These are phyloP conservation scores for Neurospora pannonica DNA, from an alignment of 495 filamentous ascomycete genomes.

Conservation along the genomic window DNA sequence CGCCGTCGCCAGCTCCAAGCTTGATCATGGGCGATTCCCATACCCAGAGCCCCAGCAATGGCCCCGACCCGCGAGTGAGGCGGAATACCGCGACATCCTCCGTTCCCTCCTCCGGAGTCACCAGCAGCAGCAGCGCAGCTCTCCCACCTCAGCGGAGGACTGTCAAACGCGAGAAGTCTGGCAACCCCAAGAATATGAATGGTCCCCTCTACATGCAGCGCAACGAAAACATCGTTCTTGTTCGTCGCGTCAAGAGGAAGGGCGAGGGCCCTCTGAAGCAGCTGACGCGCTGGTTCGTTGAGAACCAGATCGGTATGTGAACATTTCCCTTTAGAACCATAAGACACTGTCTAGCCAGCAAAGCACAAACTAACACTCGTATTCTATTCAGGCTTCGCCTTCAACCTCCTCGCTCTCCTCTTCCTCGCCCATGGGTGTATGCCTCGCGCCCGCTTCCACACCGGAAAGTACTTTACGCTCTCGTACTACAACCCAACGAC, in stretches of 20 bases:
- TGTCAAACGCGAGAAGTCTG: constrained; percentile 20
- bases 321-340: neutral
- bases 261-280: constrained; percentile 33
- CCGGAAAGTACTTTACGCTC: constrained; percentile 74
- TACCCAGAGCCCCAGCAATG: neutral
- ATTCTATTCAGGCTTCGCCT: constrained; percentile 18
- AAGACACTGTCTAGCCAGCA: neutral
- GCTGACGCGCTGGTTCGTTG: constrained; percentile 39
- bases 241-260: constrained; percentile 37
- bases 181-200: constrained; percentile 31
- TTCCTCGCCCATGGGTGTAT: constrained; percentile 68
- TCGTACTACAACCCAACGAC: constrained; percentile 66
- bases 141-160: constrained; percentile 8
- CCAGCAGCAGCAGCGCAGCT: constrained; percentile 3
- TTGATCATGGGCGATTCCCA: constrained; percentile 5
- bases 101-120: neutral
- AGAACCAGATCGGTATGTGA: constrained; percentile 44
- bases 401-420: constrained; percentile 58
- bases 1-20: neutral
- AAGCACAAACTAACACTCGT: neutral
- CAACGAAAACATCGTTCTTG: constrained; percentile 34
- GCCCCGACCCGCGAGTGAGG: neutral
- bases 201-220: constrained; percentile 40
- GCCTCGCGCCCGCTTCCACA: constrained; percentile 67
- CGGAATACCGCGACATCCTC: neutral